Evolutionary conservation across 331 rosid species (phyloP), one percentile per base, ranked within the genome.

Genomic region (Quercus lobata): DNA sequence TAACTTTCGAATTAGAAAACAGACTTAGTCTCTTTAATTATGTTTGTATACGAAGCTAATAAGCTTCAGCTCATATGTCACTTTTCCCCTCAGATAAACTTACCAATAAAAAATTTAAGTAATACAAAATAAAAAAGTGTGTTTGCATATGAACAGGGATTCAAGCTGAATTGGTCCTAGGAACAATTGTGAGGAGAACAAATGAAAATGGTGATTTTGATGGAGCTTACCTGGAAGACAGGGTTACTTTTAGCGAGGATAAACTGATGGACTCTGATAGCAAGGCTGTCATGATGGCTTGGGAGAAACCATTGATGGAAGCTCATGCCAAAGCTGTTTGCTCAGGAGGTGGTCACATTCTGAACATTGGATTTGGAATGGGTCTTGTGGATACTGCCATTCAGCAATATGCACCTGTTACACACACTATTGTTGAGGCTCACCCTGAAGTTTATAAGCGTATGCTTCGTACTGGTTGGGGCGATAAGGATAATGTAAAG

Each of bases 261-360:
- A 96, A 93, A 84, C 78, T 96, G 78, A 88, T 91, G 97, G 99
- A 93, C 81, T 72, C 93, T 11, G 88, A 88, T 1, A 90, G 92
- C 79, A 93, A 93, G 86, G 98, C 98, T 34, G 92, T 96, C 69
- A 90, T 96, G 99, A 96, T 93, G 99, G 98, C 94, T 14, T 88
- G 99, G 97, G 99, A 96, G 90, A 93, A 90, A 71, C 99, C 98
- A 6, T 83, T 93, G 84, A 91, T 96, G 99, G 99, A 96, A 86
- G 98, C 98, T 53, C 99, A 93, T 83, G 96, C 98, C 8, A 93
- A 93, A 78, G 99, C 99, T 53, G 90, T 91, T 83, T 91, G 98
- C 83, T 90, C 94, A 5, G 96, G 90, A 5, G 97, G 97, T 73
- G 96, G 97, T 79, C 94, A 87, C 80, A 57, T 93, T 7, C 85